Percentiles rank a stretch among this genome's conserved stretches.
Evolutionary conservation across 768 basidiomycete genomes (phyloP).

Genomic region (Grammothele lineata): DNA sequence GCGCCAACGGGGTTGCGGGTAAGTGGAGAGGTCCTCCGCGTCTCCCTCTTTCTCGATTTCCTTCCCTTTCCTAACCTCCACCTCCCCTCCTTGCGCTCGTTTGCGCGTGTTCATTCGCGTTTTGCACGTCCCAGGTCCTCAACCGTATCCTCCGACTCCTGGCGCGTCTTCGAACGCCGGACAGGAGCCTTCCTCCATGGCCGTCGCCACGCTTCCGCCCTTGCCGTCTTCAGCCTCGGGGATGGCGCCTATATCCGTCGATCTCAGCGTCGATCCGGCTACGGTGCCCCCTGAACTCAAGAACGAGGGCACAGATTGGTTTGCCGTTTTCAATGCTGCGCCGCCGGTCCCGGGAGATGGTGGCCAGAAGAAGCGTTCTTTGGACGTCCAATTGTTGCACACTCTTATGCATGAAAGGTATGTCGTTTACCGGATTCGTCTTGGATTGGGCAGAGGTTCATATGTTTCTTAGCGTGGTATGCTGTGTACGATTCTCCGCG

Average conservation of each 20-base stretch:
- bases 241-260: slow-evolving; percentile 13
- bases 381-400: slow-evolving; percentile 80
- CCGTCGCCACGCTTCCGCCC: slow-evolving; percentile 16
- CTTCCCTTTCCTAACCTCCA: background rate
- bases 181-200: slow-evolving; percentile 20
- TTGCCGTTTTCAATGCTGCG: slow-evolving; percentile 74
- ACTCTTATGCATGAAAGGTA: slow-evolving; percentile 91
- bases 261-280: slow-evolving; percentile 34
- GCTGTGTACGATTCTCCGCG: slow-evolving; percentile 91
- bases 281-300: slow-evolving; percentile 51
- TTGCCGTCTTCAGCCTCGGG: slow-evolving; percentile 3
- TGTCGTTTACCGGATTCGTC: slow-evolving; percentile 15
- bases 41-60: background rate
- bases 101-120: background rate
- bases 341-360: slow-evolving; percentile 7
- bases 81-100: background rate
- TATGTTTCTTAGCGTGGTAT: slow-evolving; percentile 54
- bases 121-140: slow-evolving; percentile 8
- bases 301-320: slow-evolving; percentile 84
- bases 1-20: slow-evolving; percentile 16
- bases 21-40: slow-evolving; percentile 5
- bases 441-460: background rate
- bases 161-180: slow-evolving; percentile 30
- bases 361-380: slow-evolving; percentile 46
- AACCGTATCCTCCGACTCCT: slow-evolving; percentile 17